Base-by-base conservation (phyloP, 495 filamentous ascomycete genomes). In the Aspergillus carlsbadensis region DNA sequence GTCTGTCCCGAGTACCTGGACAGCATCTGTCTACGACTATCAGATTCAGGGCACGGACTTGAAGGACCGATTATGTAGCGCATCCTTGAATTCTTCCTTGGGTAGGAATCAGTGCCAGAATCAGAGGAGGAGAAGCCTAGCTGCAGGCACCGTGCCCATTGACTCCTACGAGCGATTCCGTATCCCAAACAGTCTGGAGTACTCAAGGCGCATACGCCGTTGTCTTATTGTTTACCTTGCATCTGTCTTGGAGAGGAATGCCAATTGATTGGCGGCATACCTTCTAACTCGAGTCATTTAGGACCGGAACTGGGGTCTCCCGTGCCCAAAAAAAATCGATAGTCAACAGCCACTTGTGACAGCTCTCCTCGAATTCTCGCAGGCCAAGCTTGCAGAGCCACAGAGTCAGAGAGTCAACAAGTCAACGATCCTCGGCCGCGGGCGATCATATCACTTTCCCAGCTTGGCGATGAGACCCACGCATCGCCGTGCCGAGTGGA, bases 1-100 rank as follows among this genome's bases (percentile, higher is more conserved):
- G 5, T 29, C 24, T 5, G 26, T 59, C 59, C 63, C 59, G 48
- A 48, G 21, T 52, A 60, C 57, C 63, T 65, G 59, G 59, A 54
- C 59, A 21, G 24, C 26, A 17, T 34, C 33, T 13, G 21, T n/a
- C 26, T 15, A 14, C 36, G 37, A 55, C 11, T 20, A 2, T 15
- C 18, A 20, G 44, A 39, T 59, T 61, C 58, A 53, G 18, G 37
- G n/a, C 36, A 41, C 51, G 48, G 54, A 62, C 62, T 65, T 62
- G 59, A 37, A 60, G 58, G 46, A 51, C 44, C 29, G 21, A 58
- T 49, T 55, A n/a, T n/a, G n/a, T n/a, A 58, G 55, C 43, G 50
- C 18, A 26, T n/a, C 17, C 47, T 48, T 44, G 50, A 11, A 26
- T n/a, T 11, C 47, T 48, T 44, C 21, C 34, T 3, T 17, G 47